Conservation (phyloP, 2,329 filamentous ascomycete species). For the Fusarium sambucinum region DNA sequence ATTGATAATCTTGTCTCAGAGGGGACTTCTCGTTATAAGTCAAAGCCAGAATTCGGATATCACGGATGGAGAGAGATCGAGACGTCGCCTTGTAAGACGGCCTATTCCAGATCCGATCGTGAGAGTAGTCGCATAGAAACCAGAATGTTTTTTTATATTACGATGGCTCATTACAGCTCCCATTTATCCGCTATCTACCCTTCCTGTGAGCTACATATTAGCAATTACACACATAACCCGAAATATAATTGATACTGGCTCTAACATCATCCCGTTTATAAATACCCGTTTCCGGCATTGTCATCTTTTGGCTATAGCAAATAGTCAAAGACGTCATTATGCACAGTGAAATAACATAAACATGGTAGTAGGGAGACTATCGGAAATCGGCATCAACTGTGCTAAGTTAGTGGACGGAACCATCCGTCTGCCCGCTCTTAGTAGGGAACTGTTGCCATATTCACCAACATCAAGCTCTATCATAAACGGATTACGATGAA, state of each 20-base stretch:
- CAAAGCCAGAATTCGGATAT: not conserved
- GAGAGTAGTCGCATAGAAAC: not conserved
- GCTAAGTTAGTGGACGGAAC: not conserved
- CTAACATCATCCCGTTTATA: fast-evolving
- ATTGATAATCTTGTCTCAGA: not conserved
- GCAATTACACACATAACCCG: fast-evolving
- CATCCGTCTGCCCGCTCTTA: not conserved
- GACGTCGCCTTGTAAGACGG: not conserved
- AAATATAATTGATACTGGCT: not conserved
- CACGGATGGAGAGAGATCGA: not conserved
- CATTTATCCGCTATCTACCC: not conserved
- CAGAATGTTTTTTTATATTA: too few species aligned
- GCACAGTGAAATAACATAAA: not conserved
- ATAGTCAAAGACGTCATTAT: not conserved
- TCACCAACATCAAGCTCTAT: too few species aligned
- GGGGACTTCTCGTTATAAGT: not conserved
- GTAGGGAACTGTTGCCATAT: too few species aligned
- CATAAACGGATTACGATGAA: too few species aligned
- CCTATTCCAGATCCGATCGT: not conserved
- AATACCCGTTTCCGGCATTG: not conserved
- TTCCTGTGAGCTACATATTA: fast-evolving
- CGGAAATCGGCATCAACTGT: not conserved
- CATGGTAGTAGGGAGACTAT: not conserved
- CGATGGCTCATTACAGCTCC: too few species aligned
- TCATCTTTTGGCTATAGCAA: not conserved